These are phyloP conservation scores for Cystobasidium sp. DNA, from an alignment of 1,284 basidiomycete species.

Conservation along the genomic window DNA sequence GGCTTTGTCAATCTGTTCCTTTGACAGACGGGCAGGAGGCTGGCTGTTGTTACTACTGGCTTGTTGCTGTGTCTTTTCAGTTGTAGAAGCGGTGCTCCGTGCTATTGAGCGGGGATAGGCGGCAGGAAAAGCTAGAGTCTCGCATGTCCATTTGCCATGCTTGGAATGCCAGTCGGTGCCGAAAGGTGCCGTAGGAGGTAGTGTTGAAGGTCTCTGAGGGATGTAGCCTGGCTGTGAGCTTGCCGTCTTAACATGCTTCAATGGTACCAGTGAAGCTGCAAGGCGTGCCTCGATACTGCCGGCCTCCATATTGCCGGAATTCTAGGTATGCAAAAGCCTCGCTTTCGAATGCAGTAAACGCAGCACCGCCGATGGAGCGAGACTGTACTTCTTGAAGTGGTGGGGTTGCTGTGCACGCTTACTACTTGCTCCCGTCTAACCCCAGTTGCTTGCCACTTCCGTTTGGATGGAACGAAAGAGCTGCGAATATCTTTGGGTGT, in stretches of 20 bases:
- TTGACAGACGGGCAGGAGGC: conserved; percentile 13
- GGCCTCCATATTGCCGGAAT: conserved; percentile 1
- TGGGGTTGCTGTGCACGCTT: no score
- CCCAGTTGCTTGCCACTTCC: no score
- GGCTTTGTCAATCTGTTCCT: conserved; percentile 29
- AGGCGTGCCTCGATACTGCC: conserved; percentile 21
- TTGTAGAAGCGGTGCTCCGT: conserved; percentile 7
- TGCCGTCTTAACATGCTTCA: conserved; percentile 17
- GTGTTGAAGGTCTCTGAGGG: conserved; percentile 19
- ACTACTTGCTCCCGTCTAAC: no score
- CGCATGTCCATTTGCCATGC: conserved; percentile 17
- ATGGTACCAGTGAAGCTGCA: conserved; percentile 29
- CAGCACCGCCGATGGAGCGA: no score
- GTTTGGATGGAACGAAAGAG: no score
- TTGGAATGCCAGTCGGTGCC: conserved; percentile 2
- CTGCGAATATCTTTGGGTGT: no score
- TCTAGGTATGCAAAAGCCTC: no score
- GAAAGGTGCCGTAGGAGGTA: conserved; percentile 30
- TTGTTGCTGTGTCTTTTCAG: background rate
- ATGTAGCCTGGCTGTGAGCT: conserved; percentile 8
- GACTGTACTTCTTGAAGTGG: no score
- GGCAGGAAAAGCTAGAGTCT: conserved; percentile 34
- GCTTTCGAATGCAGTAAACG: no score
- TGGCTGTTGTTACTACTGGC: background rate
- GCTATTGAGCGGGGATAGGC: conserved; percentile 36